phyloP scores from a whole-genome alignment of 1,139 yeast genomes.

The Yamadazyma friedrichii region DNA sequence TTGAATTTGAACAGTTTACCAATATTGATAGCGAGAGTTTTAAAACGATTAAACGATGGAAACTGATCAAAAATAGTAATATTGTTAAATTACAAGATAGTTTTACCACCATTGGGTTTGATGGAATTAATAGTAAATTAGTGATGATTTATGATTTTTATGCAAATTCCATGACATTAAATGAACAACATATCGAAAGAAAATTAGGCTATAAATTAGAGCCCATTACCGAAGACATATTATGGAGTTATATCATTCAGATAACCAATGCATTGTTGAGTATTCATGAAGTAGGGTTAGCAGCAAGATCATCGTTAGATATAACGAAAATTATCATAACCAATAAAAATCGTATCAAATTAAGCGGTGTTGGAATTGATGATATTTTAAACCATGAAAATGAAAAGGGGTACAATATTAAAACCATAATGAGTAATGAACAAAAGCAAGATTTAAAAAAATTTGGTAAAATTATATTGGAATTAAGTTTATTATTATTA shows the following conservation, averaged over 20 bases:
- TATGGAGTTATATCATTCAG: slow-evolving; percentile 81
- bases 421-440: slow-evolving; percentile 19
- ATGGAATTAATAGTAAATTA: slow-evolving; percentile 56
- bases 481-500: slow-evolving; percentile 48
- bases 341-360: slow-evolving; percentile 63
- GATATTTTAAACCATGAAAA: slow-evolving; percentile 59
- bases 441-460: slow-evolving; percentile 54
- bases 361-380: slow-evolving; percentile 69
- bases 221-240: slow-evolving; percentile 56
- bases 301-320: slow-evolving; percentile 60
- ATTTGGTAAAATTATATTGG: slow-evolving; percentile 60
- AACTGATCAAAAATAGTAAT: slow-evolving; percentile 52
- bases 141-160: slow-evolving; percentile 41
- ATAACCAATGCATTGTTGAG: slow-evolving; percentile 62
- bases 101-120: slow-evolving; percentile 85
- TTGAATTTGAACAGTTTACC: slow-evolving; percentile 50
- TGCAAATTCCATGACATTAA: slow-evolving; percentile 33
- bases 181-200: slow-evolving; percentile 33
- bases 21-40: slow-evolving; percentile 59
- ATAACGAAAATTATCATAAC: slow-evolving; percentile 73
- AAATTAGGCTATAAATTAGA: slow-evolving; percentile 36
- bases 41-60: slow-evolving; percentile 41
- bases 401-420: slow-evolving; percentile 22
- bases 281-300: slow-evolving; percentile 61
- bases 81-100: slow-evolving; percentile 74